phyloP scores from a whole-genome alignment of 2,329 filamentous ascomycete species.

The Neopestalotiopsis sp. region DNA sequence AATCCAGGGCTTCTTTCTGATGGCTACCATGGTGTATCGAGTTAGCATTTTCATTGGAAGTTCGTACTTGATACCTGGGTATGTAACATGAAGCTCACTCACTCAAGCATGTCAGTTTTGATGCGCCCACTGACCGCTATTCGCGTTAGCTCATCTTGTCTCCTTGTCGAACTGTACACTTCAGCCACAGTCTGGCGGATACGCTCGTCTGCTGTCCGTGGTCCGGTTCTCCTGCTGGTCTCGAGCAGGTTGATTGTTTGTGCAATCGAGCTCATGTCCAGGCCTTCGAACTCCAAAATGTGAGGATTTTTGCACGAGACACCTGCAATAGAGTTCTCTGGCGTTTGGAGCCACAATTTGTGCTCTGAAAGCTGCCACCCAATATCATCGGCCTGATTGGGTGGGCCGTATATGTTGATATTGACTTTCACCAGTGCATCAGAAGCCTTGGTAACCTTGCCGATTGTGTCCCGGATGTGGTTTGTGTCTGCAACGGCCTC shows the following conservation, averaged over 20 bases:
- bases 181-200: conserved; percentile 24
- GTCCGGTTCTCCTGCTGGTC: too few relatives aligned
- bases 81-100: too few relatives aligned
- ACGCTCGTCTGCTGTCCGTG: conserved; percentile 19
- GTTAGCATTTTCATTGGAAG: too few relatives aligned
- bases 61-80: too few relatives aligned
- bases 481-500: conserved; percentile 9
- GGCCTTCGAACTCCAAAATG: conserved; percentile 13
- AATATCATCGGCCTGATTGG: background rate
- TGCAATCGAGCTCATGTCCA: background rate
- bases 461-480: conserved; percentile 9
- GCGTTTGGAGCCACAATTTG: conserved; percentile 18
- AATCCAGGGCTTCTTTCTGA: too few relatives aligned
- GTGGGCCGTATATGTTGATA: conserved; percentile 17
- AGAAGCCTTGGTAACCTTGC: background rate
- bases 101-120: too few relatives aligned
- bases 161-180: conserved; percentile 28
- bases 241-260: background rate
- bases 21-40: too few relatives aligned
- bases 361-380: conserved; percentile 2
- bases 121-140: too few relatives aligned
- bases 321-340: background rate
- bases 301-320: conserved; percentile 15
- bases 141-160: conserved; percentile 26
- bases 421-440: conserved; percentile 14